A percentile compares a stretch with the other conserved stretches of the same genome.
Evolutionary conservation across 1,284 basidiomycete genomes (phyloP).

Genomic region (Ustilago lituana): DNA sequence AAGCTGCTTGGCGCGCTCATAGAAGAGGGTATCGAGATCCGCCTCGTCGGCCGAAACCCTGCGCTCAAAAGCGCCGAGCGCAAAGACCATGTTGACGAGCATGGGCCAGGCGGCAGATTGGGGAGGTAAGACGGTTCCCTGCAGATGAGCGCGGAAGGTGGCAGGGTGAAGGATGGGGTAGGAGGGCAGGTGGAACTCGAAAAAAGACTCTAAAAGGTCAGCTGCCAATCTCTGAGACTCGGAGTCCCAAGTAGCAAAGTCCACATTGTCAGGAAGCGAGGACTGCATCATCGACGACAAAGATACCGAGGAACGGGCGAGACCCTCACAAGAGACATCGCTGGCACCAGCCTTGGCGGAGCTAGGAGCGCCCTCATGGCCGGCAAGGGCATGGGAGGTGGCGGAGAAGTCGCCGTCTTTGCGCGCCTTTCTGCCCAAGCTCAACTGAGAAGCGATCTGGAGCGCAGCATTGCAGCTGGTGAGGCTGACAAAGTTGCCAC

Average conservation of each 20-base stretch:
- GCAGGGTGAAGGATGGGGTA: constrained; percentile 48
- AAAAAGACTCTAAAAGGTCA: constrained; percentile 43
- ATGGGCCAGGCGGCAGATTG: constrained; percentile 36
- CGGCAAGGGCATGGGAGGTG: constrained; percentile 4
- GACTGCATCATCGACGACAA: constrained; percentile 12
- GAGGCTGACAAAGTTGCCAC: constrained; percentile 44
- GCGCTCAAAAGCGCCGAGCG: constrained; percentile 46
- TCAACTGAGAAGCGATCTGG: constrained; percentile 42
- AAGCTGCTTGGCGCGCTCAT: constrained; percentile 36
- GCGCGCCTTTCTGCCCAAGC: constrained; percentile 14
- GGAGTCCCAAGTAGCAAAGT: constrained; percentile 32
- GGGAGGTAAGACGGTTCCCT: constrained; percentile 33
- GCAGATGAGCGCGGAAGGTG: constrained; percentile 50
- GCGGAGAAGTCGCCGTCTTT: constrained; percentile 11
- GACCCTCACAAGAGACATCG: constrained; percentile 37
- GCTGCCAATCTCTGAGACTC: constrained; percentile 31
- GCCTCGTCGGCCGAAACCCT: constrained; percentile 26
- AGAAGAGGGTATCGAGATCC: constrained; percentile 37
- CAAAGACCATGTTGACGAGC: constrained; percentile 56
- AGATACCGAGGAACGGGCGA: constrained; percentile 29
- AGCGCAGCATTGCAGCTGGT: constrained; percentile 48
- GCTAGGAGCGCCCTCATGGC: constrained; percentile 9
- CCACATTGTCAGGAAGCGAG: constrained; percentile 28
- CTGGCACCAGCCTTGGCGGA: constrained; percentile 11
- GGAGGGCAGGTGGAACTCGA: constrained; percentile 46